Base-by-base conservation (phyloP, 192 early-diverging fungal genomes). In the Thoreauomyces humboldtii region DNA sequence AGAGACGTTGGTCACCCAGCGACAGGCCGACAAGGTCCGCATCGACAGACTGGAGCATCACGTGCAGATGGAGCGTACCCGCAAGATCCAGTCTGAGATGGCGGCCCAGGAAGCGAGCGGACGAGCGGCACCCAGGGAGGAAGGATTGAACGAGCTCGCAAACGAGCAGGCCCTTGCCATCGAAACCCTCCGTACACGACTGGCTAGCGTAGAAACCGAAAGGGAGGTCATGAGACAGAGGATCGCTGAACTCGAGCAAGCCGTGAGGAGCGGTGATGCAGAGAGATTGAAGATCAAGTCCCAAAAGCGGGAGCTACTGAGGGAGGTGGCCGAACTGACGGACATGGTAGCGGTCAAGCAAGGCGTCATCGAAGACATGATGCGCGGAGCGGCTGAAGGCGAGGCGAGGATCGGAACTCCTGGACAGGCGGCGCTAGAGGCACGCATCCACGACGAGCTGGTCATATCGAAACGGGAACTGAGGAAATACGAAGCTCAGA, bases 31-130 rank as follows among this genome's bases (percentile, higher is more conserved):
- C 34, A 71, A 67, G 43, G 4, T 73, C 14, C 79, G 77, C 45
- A 42, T 41, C 34, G 80, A 83, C 28, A 35, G 75, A 21, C 43
- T 83, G 4, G 81, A 83, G 59, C 63, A 71, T 9, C 55, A 82
- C 14, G 42, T 83, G 29, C 61, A 58, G 0, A n/a, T 57, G 6
- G 81, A 83, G 51, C 35, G 81, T 5, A 77, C 79, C 15, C 63
- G 67, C 15, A 70, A 77, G 61, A 73, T 83, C 19, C 65, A 81
- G 14, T 50, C 65, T 7, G 75, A 83, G 56, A 38, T 46, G 41
- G 59, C 67, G 25, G 67, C 62, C 14, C 24, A 72, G 50, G 68
- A 72, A 14, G n/a, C 52, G 21, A 12, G 21, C 17, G 43, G 56
- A 22, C 71, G 4, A 15, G 48, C 14, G 71, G 41, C 4, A 56